phyloP scores from a whole-genome alignment of 163 green algal genomes.

The Trebouxia gelatinosa region DNA sequence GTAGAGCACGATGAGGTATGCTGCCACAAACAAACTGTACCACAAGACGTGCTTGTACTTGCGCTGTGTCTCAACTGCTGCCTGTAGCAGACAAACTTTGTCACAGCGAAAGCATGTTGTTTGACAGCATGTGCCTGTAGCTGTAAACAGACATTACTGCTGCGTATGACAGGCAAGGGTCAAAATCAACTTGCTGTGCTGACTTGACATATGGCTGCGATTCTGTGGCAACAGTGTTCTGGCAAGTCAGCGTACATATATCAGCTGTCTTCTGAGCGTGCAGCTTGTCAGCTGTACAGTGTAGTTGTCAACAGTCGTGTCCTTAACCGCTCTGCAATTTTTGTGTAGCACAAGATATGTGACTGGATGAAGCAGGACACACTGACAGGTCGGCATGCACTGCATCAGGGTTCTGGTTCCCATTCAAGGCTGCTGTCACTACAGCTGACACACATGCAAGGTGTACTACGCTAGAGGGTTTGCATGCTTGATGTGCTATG shows the following conservation, averaged over 20 bases:
- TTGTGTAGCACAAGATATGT: not conserved
- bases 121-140: not conserved
- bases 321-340: not conserved
- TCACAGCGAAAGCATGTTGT: not conserved
- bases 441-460: too few relatives aligned
- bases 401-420: too few relatives aligned
- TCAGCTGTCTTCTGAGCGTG: too few relatives aligned
- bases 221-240: slow-evolving; percentile 60
- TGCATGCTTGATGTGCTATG: too few relatives aligned
- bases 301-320: not conserved
- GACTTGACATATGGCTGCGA: slow-evolving; percentile 61
- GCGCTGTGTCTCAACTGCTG: slow-evolving; percentile 59
- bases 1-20: slow-evolving; percentile 73
- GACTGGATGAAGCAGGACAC: not conserved
- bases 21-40: slow-evolving; percentile 69
- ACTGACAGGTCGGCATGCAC: too few relatives aligned
- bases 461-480: too few relatives aligned
- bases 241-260: slow-evolving; percentile 38
- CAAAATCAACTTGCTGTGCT: too few relatives aligned
- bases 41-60: slow-evolving; percentile 67
- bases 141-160: too few relatives aligned
- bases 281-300: too few relatives aligned
- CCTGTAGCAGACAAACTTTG: slow-evolving; percentile 12
- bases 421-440: too few relatives aligned
- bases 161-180: too few relatives aligned